phyloP scores from a whole-genome alignment of 2,329 filamentous ascomycete genomes.

The Fusarium sp. region DNA sequence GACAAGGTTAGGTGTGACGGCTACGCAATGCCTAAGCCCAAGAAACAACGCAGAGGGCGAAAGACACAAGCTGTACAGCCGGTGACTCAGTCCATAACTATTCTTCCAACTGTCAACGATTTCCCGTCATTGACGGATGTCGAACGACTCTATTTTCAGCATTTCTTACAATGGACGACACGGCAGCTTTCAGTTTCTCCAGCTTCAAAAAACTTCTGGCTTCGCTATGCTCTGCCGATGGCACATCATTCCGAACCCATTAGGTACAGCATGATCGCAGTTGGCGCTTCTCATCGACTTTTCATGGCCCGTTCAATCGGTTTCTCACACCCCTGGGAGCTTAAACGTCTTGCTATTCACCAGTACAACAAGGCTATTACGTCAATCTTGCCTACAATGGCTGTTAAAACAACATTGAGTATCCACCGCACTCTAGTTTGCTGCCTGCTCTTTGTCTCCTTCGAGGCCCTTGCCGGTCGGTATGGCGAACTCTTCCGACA shows the following conservation, averaged over 20 bases:
- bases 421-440: not conserved
- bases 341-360: not conserved
- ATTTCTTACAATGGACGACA: not conserved
- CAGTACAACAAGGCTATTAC: not conserved
- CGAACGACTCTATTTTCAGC: not conserved
- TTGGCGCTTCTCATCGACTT: constrained; percentile 8
- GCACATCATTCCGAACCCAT: not conserved
- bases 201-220: constrained; percentile 4
- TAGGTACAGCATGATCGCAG: constrained; percentile 8
- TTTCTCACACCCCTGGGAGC: not conserved
- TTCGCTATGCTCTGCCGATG: constrained; percentile 8
- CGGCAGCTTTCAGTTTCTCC: not conserved
- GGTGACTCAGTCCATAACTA: not conserved
- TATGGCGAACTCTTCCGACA: not conserved
- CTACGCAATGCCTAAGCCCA: not conserved
- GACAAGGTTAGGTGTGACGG: not conserved
- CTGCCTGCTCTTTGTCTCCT: not conserved
- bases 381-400: not conserved
- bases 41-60: not conserved
- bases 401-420: not conserved
- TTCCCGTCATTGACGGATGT: not conserved
- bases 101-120: not conserved
- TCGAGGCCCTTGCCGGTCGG: not conserved
- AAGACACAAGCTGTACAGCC: not conserved
- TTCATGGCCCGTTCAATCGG: constrained; percentile 4